Evolutionary conservation across 306 rosid species (phyloP), one percentile per base, ranked within the genome.

Genomic region (Albizia julibrissin): DNA sequence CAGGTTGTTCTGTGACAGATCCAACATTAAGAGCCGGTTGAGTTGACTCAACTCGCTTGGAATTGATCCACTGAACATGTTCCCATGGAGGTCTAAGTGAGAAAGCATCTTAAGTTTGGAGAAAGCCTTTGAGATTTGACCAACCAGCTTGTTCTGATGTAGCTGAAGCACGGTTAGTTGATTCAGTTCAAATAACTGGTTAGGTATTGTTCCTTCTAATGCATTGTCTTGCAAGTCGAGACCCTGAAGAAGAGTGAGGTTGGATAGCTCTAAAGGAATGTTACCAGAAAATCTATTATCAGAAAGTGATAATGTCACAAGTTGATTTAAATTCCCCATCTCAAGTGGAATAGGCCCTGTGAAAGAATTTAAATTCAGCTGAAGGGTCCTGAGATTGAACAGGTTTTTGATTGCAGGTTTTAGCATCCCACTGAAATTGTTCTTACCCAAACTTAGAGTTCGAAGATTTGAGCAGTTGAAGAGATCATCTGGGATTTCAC

Each of bases 401-500:
- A 94, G 91, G 72, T 91, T 89, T 47, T 89, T 74, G 80, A 94
- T 84, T 31, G 79, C 86, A 3, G 97, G 85, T 80, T 92, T 92
- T 58, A 94, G 69, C 24, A 62, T 42, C 71, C 98, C 94, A n/a
- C 86, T 83, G 67, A 92, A 87, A 72, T 78, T 84, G 86, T 91
- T 94, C 16, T 0, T 4, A 3, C 72, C 40, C 86, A 94, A 90
- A 85, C 91, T 84, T 66, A 94, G 84, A 70, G 47, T 81, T 21
- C 3, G 65, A 76, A 94, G 96, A 46, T 83, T 84, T 62, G 94
- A 85, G 88, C 97, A 94, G 80, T 91, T 88, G 79, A 87, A 92
- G 67, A 94, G 83, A 86, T 88, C 92, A 66, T 92, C 89, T 21
- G 98, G 98, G 86, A 92, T 87, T 86, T 89, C 89, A n/a, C 98